phyloP scores from a whole-genome alignment of 2,329 filamentous ascomycete genomes.

The Alternaria panax region DNA sequence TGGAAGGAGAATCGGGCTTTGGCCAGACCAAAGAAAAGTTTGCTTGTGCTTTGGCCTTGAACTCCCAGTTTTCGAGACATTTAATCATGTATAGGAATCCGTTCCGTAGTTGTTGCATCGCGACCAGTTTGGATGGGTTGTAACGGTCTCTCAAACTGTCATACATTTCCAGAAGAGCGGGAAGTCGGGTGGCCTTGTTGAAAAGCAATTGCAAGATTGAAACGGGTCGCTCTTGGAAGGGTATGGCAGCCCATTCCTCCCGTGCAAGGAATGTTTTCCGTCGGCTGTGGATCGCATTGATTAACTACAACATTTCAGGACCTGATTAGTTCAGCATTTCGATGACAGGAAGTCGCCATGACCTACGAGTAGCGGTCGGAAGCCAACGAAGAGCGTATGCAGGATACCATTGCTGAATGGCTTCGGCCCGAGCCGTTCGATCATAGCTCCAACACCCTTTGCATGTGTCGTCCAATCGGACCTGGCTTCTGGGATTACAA shows the following conservation, averaged over 20 bases:
- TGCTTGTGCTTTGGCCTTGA: background rate
- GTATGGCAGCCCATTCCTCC: background rate
- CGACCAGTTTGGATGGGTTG: background rate
- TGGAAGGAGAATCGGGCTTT: background rate
- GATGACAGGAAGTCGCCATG: background rate
- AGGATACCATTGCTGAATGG: slow-evolving; percentile 11
- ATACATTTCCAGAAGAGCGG: background rate
- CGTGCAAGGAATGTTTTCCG: background rate
- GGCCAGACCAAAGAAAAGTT: background rate
- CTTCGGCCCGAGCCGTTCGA: slow-evolving; percentile 6
- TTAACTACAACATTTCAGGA: background rate
- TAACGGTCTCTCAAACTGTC: background rate
- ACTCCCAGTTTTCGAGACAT: background rate
- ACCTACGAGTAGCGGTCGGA: background rate
- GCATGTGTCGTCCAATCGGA: slow-evolving; percentile 13
- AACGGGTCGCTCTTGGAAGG: background rate
- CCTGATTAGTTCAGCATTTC: too few species aligned
- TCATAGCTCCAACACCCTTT: slow-evolving; percentile 10
- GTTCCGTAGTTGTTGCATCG: background rate
- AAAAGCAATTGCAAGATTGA: background rate
- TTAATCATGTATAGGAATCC: background rate
- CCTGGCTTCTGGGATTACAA: background rate
- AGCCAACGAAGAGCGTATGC: background rate
- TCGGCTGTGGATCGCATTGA: background rate
- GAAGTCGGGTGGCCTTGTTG: background rate